phyloP scores from a whole-genome alignment of 306 rosid genomes.

The Crotalaria pallida region DNA sequence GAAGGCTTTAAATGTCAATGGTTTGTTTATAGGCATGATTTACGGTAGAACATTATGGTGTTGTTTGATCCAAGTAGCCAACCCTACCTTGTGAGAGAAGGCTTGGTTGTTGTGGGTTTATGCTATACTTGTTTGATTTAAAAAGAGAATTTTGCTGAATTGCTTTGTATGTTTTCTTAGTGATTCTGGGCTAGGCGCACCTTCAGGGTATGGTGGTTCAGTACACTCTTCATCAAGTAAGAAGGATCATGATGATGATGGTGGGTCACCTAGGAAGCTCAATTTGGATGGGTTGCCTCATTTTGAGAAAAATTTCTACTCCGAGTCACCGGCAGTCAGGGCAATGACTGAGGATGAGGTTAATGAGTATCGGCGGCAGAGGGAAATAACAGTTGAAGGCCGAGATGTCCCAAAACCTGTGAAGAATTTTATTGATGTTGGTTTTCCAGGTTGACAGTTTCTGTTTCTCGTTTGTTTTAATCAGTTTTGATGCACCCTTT shows the following conservation, averaged over 20 bases:
- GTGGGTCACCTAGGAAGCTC: slow-evolving; percentile 51
- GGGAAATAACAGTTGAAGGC: slow-evolving; percentile 94
- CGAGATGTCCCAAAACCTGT: slow-evolving; percentile 95
- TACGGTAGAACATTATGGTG: too few species aligned
- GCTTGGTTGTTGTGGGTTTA: not conserved
- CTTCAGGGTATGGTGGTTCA: slow-evolving; percentile 50
- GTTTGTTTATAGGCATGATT: too few species aligned
- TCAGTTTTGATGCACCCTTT: not conserved
- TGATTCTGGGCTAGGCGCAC: slow-evolving; percentile 75
- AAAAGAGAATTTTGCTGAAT: not conserved
- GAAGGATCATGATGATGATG: slow-evolving; percentile 53
- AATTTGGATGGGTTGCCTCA: slow-evolving; percentile 92
- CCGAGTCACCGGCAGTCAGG: slow-evolving; percentile 63
- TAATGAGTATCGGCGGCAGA: slow-evolving; percentile 56
- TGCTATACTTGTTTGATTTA: not conserved
- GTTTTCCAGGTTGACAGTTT: slow-evolving; percentile 74
- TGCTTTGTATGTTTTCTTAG: slow-evolving; percentile 41
- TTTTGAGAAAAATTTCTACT: slow-evolving; percentile 90
- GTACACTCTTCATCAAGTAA: slow-evolving; percentile 48
- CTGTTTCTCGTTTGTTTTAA: not conserved
- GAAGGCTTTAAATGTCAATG: too few species aligned
- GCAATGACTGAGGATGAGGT: slow-evolving; percentile 83
- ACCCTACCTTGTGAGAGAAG: too few species aligned
- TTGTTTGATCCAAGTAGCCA: too few species aligned
- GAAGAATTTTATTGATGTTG: slow-evolving; percentile 63